These are phyloP conservation scores for Aspergillus jensenii DNA, from an alignment of 2,329 filamentous ascomycete species.

Conservation along the genomic window DNA sequence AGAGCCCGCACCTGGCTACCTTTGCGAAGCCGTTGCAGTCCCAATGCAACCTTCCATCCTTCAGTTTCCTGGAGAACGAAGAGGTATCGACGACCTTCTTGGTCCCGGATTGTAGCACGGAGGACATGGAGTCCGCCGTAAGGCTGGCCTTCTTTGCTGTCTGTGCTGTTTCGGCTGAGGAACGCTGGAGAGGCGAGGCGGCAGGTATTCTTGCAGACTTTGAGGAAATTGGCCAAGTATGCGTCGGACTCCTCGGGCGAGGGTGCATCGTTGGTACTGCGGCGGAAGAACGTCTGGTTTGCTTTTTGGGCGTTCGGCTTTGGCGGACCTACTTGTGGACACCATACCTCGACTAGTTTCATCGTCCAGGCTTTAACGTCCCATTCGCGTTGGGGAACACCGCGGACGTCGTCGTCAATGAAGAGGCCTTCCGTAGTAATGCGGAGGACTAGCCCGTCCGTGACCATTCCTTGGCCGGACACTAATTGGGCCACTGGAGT, in stretches of 20 bases:
- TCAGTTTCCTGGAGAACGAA: conserved; percentile 61
- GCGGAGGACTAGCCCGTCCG: conserved; percentile 85
- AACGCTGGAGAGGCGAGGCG: conserved; percentile 48
- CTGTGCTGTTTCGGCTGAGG: conserved; percentile 31
- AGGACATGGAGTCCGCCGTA: conserved; percentile 54
- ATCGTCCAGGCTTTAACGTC: conserved; percentile 98
- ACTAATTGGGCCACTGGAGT: conserved; percentile 90
- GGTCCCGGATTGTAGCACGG: conserved; percentile 58
- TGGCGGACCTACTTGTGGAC: conserved; percentile 58
- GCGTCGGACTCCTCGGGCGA: conserved; percentile 66
- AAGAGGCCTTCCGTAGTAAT: conserved; percentile 94
- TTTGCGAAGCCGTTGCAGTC: conserved; percentile 56
- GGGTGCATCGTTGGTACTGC: conserved; percentile 50
- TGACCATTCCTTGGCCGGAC: conserved; percentile 79
- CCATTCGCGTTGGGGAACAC: conserved; percentile 94
- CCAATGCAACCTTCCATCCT: conserved; percentile 63
- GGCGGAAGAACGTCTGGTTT: conserved; percentile 37
- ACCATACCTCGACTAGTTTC: conserved; percentile 88
- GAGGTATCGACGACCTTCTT: conserved; percentile 61
- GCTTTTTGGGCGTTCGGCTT: conserved; percentile 30
- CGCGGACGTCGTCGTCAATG: conserved; percentile 91
- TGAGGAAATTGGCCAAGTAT: conserved; percentile 63
- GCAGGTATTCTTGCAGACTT: conserved; percentile 65
- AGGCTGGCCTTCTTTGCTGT: conserved; percentile 7
- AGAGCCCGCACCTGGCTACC: conserved; percentile 57